Conservation (phyloP, 768 basidiomycete species). For the Amanita exitialis region DNA sequence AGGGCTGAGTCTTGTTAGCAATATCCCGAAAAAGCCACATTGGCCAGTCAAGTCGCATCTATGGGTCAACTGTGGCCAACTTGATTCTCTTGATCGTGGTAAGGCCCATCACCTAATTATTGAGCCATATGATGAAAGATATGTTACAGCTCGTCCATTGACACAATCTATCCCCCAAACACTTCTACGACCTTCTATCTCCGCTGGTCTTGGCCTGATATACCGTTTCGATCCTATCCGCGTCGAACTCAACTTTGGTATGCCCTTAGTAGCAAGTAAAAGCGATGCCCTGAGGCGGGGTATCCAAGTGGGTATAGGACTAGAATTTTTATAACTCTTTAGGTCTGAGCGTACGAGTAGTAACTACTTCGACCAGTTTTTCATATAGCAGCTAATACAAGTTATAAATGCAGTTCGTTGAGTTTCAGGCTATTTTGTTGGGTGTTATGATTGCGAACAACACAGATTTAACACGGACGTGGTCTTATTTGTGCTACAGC, state of each 20-base stretch:
- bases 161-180: constrained; percentile 27
- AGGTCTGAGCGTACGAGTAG: no score
- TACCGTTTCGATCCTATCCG: constrained; percentile 78
- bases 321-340: constrained; percentile 53
- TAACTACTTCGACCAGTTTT: no score
- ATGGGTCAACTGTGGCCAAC: constrained; percentile 74
- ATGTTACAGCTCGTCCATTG: constrained; percentile 23
- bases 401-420: no score
- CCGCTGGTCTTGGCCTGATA: constrained; percentile 74
- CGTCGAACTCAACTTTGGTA: constrained; percentile 82
- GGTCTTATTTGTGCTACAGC: no score
- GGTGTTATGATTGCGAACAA: no score
- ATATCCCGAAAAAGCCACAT: constrained; percentile 60
- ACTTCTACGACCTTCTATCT: constrained; percentile 54
- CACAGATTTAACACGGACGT: no score
- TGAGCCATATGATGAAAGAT: background rate
- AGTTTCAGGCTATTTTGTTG: no score
- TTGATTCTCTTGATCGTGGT: constrained; percentile 56
- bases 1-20: constrained; percentile 65
- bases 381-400: no score
- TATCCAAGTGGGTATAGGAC: constrained; percentile 71
- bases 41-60: constrained; percentile 81
- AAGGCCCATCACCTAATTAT: constrained; percentile 13
- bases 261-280: constrained; percentile 63
- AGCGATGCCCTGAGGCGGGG: constrained; percentile 63